A percentile compares a stretch with the other conserved stretches of the same genome.
phyloP scores from a whole-genome alignment of 106 monocot species.

The Cymbidium sinense region DNA sequence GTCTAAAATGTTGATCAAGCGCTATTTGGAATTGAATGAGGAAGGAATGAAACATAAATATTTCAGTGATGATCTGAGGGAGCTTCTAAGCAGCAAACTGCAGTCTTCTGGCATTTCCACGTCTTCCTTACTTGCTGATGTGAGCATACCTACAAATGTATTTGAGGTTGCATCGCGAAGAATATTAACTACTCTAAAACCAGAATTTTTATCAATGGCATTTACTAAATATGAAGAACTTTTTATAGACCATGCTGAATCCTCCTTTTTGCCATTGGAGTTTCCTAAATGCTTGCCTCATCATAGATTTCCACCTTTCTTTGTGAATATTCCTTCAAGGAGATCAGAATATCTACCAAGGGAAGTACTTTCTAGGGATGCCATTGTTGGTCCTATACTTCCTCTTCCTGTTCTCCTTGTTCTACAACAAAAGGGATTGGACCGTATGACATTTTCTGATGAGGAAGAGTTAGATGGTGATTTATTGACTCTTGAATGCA shows the following conservation, averaged over 20 bases:
- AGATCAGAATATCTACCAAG: slow-evolving; percentile 27
- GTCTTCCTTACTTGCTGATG: slow-evolving; percentile 36
- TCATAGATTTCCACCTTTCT: slow-evolving; percentile 28
- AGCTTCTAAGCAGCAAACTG: slow-evolving; percentile 19
- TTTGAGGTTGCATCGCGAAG: slow-evolving; percentile 62
- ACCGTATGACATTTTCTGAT: background rate
- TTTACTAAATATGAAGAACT: slow-evolving; percentile 58
- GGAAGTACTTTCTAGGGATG: slow-evolving; percentile 13
- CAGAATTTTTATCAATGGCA: slow-evolving; percentile 37
- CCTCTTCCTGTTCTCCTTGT: slow-evolving; percentile 68
- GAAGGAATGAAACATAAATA: background rate
- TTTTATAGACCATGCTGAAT: slow-evolving; percentile 4
- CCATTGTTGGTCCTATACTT: slow-evolving; percentile 72
- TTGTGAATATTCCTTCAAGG: slow-evolving; percentile 40
- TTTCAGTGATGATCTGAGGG: slow-evolving; percentile 22
- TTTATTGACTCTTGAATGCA: slow-evolving; percentile 23
- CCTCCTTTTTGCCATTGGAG: slow-evolving; percentile 40
- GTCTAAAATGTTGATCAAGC: slow-evolving; percentile 13
- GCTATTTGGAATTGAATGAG: slow-evolving; percentile 1
- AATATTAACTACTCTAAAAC: slow-evolving; percentile 32
- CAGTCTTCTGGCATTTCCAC: slow-evolving; percentile 12
- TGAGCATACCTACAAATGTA: slow-evolving; percentile 45
- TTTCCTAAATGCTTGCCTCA: slow-evolving; percentile 29
- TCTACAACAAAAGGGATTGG: slow-evolving; percentile 19
- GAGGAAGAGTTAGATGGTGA: slow-evolving; percentile 13